These are phyloP conservation scores for Batkoa obscura DNA, from an alignment of 371 early-diverging fungal species.

Conservation along the genomic window DNA sequence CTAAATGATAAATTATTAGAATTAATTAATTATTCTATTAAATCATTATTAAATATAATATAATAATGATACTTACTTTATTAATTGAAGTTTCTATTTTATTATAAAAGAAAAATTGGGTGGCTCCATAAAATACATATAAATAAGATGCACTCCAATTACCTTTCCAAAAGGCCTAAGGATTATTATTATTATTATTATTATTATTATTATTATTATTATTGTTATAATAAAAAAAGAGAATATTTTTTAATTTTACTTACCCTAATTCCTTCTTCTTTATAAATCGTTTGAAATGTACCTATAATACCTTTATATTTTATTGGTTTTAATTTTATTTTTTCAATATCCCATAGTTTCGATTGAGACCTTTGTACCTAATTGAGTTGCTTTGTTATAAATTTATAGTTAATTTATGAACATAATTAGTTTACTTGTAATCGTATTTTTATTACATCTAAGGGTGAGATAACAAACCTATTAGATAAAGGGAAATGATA, in stretches of 20 bases:
- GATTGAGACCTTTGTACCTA: too few relatives aligned
- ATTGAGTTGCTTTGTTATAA: neutral
- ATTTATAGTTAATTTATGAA: neutral
- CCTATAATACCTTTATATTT: constrained; percentile 35
- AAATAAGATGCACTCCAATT: constrained; percentile 80
- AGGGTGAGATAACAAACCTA: constrained; percentile 55
- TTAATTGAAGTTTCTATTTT: constrained; percentile 17
- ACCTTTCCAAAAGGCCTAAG: constrained; percentile 82
- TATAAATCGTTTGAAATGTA: constrained; percentile 27
- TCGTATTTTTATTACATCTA: constrained; percentile 86
- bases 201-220: neutral
- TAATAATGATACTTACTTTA: neutral
- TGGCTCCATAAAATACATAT: constrained; percentile 71
- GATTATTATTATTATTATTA: neutral
- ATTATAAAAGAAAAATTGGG: constrained; percentile 65
- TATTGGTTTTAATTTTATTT: constrained; percentile 4
- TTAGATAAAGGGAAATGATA: neutral
- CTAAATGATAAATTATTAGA: constrained; percentile 7
- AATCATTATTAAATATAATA: too few relatives aligned
- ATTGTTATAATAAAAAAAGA: too few relatives aligned
- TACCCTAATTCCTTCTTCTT: constrained; percentile 57
- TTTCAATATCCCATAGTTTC: too few relatives aligned
- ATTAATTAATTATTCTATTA: too few relatives aligned
- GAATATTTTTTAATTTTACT: too few relatives aligned
- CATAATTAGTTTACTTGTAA: constrained; percentile 27